phyloP scores from a whole-genome alignment of 371 early-diverging fungal genomes.

The Saksenaea oblongispora region DNA sequence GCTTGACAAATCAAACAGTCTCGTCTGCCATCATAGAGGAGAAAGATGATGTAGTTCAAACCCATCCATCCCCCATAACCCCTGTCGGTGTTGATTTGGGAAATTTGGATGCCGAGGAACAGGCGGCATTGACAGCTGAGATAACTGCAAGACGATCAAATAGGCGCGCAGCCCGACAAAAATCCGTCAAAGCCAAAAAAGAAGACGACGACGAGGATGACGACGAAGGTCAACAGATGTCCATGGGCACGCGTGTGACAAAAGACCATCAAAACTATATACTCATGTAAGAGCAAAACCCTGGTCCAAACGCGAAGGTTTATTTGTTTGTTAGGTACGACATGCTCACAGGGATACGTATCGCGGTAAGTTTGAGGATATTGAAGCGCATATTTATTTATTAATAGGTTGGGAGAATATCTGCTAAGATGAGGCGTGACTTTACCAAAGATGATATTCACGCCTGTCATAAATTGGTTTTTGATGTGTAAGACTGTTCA shows the following conservation, averaged over 20 bases:
- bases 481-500: slow-evolving; percentile 75
- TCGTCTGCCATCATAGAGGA: neutral
- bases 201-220: slow-evolving; percentile 40
- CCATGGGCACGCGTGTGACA: slow-evolving; percentile 65
- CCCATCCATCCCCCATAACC: neutral
- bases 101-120: slow-evolving; percentile 13
- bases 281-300: slow-evolving; percentile 69
- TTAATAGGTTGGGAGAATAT: slow-evolving; percentile 62
- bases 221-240: slow-evolving; percentile 53
- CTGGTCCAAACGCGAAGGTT: neutral
- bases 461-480: slow-evolving; percentile 90
- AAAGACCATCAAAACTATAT: slow-evolving; percentile 75
- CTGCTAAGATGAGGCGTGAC: slow-evolving; percentile 74
- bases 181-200: neutral
- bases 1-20: neutral
- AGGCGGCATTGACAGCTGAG: slow-evolving; percentile 9
- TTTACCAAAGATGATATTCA: slow-evolving; percentile 77
- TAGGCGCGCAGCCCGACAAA: slow-evolving; percentile 17
- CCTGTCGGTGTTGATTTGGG: slow-evolving; percentile 7
- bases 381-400: neutral
- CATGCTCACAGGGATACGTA: slow-evolving; percentile 95
- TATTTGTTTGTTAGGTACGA: slow-evolving; percentile 55
- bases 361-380: slow-evolving; percentile 61
- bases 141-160: slow-evolving; percentile 14
- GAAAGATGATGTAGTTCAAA: neutral